phyloP scores from a whole-genome alignment of 2,329 filamentous ascomycete genomes.

The Diaporthe vaccinii region DNA sequence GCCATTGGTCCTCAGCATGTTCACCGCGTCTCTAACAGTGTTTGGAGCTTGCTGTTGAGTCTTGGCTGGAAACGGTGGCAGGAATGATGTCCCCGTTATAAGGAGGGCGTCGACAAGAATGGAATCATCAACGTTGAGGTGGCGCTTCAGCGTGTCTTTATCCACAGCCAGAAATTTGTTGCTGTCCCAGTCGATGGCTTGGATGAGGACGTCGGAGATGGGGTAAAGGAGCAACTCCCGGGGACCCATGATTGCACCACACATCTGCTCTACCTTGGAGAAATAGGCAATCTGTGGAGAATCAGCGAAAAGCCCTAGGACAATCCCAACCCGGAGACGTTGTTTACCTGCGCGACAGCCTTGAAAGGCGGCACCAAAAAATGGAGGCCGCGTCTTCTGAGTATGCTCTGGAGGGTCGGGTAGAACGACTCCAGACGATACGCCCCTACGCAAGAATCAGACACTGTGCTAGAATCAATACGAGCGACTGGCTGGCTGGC shows the following conservation, averaged over 20 bases:
- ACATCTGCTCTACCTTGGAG: slow-evolving; percentile 65
- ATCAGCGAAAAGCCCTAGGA: slow-evolving; percentile 9
- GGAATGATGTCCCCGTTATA: slow-evolving; percentile 85
- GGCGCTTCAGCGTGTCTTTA: slow-evolving; percentile 78
- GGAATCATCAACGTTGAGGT: slow-evolving; percentile 74
- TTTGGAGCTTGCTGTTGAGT: slow-evolving; percentile 66
- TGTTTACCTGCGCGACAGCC: slow-evolving; percentile 84
- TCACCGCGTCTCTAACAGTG: slow-evolving; percentile 81
- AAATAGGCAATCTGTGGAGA: slow-evolving; percentile 79
- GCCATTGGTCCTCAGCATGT: slow-evolving; percentile 79
- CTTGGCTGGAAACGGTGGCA: slow-evolving; percentile 78
- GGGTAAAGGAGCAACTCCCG: slow-evolving; percentile 90
- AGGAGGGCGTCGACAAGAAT: slow-evolving; percentile 88
- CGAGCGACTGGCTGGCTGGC: slow-evolving; percentile 42
- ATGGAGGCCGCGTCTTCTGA: slow-evolving; percentile 77
- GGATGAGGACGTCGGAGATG: slow-evolving; percentile 80
- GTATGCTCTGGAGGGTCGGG: slow-evolving; percentile 80
- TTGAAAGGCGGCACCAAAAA: slow-evolving; percentile 90
- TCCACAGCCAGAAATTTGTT: slow-evolving; percentile 73
- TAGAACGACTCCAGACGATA: slow-evolving; percentile 80
- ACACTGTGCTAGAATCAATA: slow-evolving; percentile 37
- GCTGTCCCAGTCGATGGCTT: slow-evolving; percentile 75
- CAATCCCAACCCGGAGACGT: slow-evolving; percentile 43
- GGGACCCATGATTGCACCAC: slow-evolving; percentile 84
- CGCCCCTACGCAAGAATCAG: slow-evolving; percentile 67